These are phyloP conservation scores for Phanerodontia chrysosporium DNA, from an alignment of 768 basidiomycete genomes.

Conservation along the genomic window DNA sequence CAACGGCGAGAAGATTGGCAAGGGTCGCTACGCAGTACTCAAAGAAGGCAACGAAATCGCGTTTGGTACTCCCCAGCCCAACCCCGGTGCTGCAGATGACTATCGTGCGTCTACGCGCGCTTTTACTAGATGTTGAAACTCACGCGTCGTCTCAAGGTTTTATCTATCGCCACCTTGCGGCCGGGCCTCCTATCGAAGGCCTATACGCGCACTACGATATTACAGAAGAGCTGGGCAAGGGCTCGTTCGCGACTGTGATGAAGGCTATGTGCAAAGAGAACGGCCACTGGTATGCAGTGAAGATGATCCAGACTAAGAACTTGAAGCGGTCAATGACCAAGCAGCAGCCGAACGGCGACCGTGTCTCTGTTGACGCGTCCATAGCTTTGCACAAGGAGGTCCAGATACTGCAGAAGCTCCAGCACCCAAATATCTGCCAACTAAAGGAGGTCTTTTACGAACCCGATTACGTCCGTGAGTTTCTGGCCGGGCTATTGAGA, in stretches of 20 bases:
- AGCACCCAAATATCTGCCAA: constrained; percentile 81
- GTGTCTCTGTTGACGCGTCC: constrained; percentile 49
- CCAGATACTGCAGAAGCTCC: constrained; percentile 67
- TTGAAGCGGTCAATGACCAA: constrained; percentile 23
- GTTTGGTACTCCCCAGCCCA: constrained; percentile 60
- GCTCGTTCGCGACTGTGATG: constrained; percentile 88
- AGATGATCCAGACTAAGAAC: constrained; percentile 67
- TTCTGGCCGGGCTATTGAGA: constrained; percentile 20
- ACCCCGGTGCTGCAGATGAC: constrained; percentile 54
- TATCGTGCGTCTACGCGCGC: constrained; percentile 51
- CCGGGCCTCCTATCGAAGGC: constrained; percentile 43
- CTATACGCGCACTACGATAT: constrained; percentile 67
- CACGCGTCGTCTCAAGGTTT: constrained; percentile 43
- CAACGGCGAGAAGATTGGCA: constrained; percentile 62
- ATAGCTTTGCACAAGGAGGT: constrained; percentile 9
- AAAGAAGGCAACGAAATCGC: constrained; percentile 84
- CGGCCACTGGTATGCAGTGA: constrained; percentile 80
- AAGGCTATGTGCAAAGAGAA: constrained; percentile 71
- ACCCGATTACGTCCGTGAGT: constrained; percentile 53
- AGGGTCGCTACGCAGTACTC: constrained; percentile 49
- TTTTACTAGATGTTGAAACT: neutral
- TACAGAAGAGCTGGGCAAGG: constrained; percentile 73
- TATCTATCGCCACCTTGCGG: constrained; percentile 64
- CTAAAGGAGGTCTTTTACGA: constrained; percentile 75
- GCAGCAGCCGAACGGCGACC: constrained; percentile 24